phyloP scores from a whole-genome alignment of 2,329 filamentous ascomycete genomes.

The Tetracladium maxilliforme region DNA sequence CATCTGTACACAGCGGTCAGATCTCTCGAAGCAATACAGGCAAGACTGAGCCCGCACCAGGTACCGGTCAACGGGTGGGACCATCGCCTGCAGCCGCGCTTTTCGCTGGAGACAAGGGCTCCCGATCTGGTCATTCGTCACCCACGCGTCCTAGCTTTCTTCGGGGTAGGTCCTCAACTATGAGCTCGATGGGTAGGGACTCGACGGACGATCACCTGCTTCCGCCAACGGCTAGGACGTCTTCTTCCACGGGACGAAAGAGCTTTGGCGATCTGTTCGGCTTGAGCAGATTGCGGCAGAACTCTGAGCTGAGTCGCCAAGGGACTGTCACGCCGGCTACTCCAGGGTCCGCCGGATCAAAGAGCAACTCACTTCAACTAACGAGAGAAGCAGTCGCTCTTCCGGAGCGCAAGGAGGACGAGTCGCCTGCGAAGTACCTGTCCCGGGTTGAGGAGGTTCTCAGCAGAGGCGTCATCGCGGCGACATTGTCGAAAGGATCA shows the following conservation, averaged over 20 bases:
- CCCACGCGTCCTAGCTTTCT: conserved; percentile 44
- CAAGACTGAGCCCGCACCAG: not conserved
- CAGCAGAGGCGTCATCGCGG: conserved; percentile 70
- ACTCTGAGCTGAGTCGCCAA: conserved; percentile 58
- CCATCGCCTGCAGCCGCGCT: not conserved
- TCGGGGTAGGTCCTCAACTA: conserved; percentile 74
- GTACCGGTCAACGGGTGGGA: not conserved
- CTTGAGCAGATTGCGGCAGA: conserved; percentile 63
- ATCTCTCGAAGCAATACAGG: conserved; percentile 1
- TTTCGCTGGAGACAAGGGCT: conserved; percentile 2
- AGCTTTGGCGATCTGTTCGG: conserved; percentile 85
- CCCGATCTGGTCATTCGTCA: conserved; percentile 50
- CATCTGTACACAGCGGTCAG: conserved; percentile 7
- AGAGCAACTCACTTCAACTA: conserved; percentile 71
- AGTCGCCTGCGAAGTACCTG: conserved; percentile 82
- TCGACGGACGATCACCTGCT: conserved; percentile 57
- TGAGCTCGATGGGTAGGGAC: conserved; percentile 65
- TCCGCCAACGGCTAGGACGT: conserved; percentile 51
- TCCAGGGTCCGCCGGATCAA: conserved; percentile 56
- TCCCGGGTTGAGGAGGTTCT: conserved; percentile 68
- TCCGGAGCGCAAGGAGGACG: conserved; percentile 71
- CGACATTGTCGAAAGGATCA: conserved; percentile 69
- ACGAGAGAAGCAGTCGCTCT: conserved; percentile 53
- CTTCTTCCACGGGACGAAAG: conserved; percentile 79
- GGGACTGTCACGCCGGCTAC: conserved; percentile 55